Evolutionary conservation across 305 asterid species (phyloP), one percentile per base, ranked within the genome.

Genomic region (Withania somnifera): DNA sequence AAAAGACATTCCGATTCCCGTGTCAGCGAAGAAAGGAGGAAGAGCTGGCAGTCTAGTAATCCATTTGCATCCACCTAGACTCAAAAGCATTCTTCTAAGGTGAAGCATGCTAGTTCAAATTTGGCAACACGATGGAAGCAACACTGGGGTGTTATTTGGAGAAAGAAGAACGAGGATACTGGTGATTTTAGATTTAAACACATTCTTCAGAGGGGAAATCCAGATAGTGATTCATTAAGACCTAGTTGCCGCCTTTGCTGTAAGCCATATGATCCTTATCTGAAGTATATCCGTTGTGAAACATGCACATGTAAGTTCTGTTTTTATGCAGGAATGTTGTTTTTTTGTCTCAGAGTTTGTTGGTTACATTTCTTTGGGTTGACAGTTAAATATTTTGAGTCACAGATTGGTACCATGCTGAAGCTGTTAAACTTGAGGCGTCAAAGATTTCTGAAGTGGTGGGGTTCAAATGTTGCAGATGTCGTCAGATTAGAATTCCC

Each of bases 401-500:
- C 73, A 83, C 97, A 97, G 99, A 80, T 85, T 95, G 99, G 99
- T 93, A 73, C 86, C 99, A 97, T 75, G 97, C 97, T 57, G 99
- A 91, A 81, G 90, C 99, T 36, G 82, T 97, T 60, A 95, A 88
- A 82, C 82, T 97, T 87, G 88, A 91, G 1, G 98, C 93, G 87
- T 92, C 96, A 17, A 89, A 87, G 90, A 82, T 97, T 51, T 81
- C 77, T 67, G 83, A 69, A 26, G 84, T 95, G 84, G 75, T 75
- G 82, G 98, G 99, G 79, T 97, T 91, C 88, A 95, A 93, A 88
- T 97, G 99, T 89, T 91, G 96, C 89, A 89, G 84, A 86, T 97
- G 99, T 83, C 97, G 98, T 19, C 89, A 97, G 90, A 90, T 88
- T 78, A 92, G 79, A 87, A 85, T 91, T 34, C 97, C 98, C 0